Percentiles rank a stretch among this genome's conserved stretches.
These are phyloP conservation scores for Myriosclerotinia curreyana DNA, from an alignment of 2,329 filamentous ascomycete genomes.

Conservation along the genomic window DNA sequence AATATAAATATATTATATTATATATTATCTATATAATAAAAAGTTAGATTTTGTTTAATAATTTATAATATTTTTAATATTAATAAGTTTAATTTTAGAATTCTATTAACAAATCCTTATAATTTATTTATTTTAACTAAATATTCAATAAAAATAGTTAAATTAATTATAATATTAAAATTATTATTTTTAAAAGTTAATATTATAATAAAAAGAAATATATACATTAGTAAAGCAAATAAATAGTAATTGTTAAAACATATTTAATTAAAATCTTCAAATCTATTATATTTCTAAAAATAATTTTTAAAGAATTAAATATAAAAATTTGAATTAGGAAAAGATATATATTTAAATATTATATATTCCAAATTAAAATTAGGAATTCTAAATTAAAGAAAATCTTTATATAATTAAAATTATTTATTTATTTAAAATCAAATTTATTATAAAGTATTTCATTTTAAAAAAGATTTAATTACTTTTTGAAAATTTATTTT, in stretches of 20 bases:
- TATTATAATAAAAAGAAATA: background rate
- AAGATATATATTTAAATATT: constrained; percentile 15
- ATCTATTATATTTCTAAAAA: background rate
- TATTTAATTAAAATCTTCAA: background rate
- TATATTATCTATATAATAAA: too few species aligned
- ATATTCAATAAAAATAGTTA: background rate
- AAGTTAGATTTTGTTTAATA: too few species aligned
- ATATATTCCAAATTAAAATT: constrained; percentile 1
- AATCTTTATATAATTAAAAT: too few species aligned
- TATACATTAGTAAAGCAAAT: background rate
- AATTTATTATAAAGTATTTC: background rate
- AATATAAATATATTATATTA: too few species aligned
- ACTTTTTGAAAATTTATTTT: background rate
- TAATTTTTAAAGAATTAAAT: background rate
- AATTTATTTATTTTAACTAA: background rate
- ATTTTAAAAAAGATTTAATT: background rate
- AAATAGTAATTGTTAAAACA: background rate
- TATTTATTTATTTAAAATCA: background rate
- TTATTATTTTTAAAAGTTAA: background rate
- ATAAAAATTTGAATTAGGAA: background rate
- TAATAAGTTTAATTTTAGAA: background rate
- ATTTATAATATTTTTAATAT: background rate
- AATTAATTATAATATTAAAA: background rate
- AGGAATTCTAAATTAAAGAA: background rate
- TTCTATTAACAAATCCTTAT: background rate